These are phyloP conservation scores for Ophiostoma sp. DNA, from an alignment of 2,329 filamentous ascomycete genomes.

Conservation along the genomic window DNA sequence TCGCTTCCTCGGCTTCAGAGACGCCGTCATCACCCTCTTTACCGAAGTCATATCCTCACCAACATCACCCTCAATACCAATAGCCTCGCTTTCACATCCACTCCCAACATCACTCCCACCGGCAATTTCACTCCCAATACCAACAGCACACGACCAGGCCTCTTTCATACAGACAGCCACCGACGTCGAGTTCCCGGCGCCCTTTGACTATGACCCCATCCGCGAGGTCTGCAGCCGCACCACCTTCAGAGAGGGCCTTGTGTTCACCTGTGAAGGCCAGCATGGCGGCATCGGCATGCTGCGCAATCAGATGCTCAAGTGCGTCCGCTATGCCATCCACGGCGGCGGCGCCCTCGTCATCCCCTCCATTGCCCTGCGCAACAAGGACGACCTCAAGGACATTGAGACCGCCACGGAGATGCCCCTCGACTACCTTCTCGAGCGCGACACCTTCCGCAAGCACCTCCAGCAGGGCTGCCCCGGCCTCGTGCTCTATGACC, in stretches of 20 bases:
- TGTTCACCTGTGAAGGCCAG: conserved; percentile 39
- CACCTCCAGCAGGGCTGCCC: conserved; percentile 31
- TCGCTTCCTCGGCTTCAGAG: conserved; percentile 22
- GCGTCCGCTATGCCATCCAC: conserved; percentile 38
- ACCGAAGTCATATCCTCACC: not conserved
- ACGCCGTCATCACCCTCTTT: conserved; percentile 19
- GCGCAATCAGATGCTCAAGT: conserved; percentile 39
- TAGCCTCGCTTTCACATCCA: not conserved
- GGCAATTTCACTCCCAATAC: not conserved
- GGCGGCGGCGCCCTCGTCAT: conserved; percentile 36
- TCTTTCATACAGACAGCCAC: conserved; percentile 30
- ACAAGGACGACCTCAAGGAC: conserved; percentile 32
- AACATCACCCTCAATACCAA: not conserved
- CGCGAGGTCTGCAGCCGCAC: conserved; percentile 32
- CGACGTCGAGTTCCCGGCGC: conserved; percentile 34
- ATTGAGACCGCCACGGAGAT: conserved; percentile 31
- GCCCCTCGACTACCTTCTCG: conserved; percentile 32
- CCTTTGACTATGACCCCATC: conserved; percentile 35
- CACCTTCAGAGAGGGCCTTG: conserved; percentile 33
- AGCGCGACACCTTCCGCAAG: conserved; percentile 29
- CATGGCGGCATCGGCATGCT: conserved; percentile 39
- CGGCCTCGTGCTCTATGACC: conserved; percentile 30
- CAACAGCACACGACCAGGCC: not conserved
- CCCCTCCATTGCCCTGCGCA: conserved; percentile 35
- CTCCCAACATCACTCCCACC: not conserved